phyloP scores from a whole-genome alignment of 176 grass and related monocot genomes.

The Thalia dealbata region DNA sequence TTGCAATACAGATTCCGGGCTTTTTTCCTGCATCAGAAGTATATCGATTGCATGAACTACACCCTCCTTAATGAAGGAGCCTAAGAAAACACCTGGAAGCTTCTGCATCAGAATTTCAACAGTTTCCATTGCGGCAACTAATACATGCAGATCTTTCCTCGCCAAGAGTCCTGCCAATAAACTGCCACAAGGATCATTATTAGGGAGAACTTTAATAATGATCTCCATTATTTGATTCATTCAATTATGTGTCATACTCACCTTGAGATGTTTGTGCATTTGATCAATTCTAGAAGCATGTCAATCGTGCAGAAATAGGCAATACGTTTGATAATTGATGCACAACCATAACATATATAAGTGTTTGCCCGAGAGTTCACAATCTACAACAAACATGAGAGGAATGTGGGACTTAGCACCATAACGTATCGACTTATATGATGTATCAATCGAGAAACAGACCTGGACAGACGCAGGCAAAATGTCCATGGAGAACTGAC shows the following conservation, averaged over 20 bases:
- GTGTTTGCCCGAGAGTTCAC: conserved; percentile 89
- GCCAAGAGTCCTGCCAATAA: conserved; percentile 89
- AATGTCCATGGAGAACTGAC: conserved; percentile 70
- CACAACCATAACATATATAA: conserved; percentile 66
- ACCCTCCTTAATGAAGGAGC: conserved; percentile 94
- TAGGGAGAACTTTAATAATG: conserved; percentile 17
- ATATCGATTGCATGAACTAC: conserved; percentile 70
- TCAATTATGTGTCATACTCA: conserved; percentile 23
- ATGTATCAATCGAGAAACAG: conserved; percentile 27
- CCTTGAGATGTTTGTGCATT: conserved; percentile 84
- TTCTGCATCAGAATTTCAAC: conserved; percentile 99
- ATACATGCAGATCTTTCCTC: conserved; percentile 81
- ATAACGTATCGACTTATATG: background rate
- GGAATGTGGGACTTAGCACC: conserved; percentile 5
- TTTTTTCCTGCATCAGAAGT: conserved; percentile 64
- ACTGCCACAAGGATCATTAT: conserved; percentile 50
- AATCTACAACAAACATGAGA: conserved; percentile 30
- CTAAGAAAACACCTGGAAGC: conserved; percentile 77
- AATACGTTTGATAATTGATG: conserved; percentile 82
- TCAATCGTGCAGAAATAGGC: conserved; percentile 84
- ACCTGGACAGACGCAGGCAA: conserved; percentile 94
- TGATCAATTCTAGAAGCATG: conserved; percentile 67
- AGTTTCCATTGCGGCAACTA: conserved; percentile 62
- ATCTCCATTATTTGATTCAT: background rate
- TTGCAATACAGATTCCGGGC: conserved; percentile 33